Percentiles rank a stretch among this genome's conserved stretches.
phyloP scores from a whole-genome alignment of 2,329 filamentous ascomycete genomes.

The Lasiodiplodia sp. region DNA sequence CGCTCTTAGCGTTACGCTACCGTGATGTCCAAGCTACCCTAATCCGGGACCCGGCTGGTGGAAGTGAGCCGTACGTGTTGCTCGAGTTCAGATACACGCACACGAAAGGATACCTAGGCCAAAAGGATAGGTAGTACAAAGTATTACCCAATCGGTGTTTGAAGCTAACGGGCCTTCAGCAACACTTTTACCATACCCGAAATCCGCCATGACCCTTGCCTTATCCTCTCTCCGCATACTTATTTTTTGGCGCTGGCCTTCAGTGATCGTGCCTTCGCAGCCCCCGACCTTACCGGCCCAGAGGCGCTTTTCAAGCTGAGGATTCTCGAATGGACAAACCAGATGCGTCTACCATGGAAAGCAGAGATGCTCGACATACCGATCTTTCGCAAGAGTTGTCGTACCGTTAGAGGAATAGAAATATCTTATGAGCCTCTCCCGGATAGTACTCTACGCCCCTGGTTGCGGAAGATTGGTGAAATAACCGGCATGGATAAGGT shows the following conservation, averaged over 20 bases:
- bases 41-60: constrained; percentile 31
- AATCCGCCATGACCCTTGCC: constrained; percentile 9
- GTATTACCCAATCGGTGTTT: neutral
- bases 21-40: constrained; percentile 31
- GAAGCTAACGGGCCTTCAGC: constrained; percentile 2
- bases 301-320: constrained; percentile 11
- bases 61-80: constrained; percentile 30
- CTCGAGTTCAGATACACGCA: constrained; percentile 34
- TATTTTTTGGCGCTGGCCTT: constrained; percentile 9
- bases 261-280: neutral
- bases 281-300: constrained; percentile 1
- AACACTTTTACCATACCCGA: constrained; percentile 12
- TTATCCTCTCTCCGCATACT: constrained; percentile 3
- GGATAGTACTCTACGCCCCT: constrained; percentile 1
- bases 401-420: neutral
- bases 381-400: constrained; percentile 8
- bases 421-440: constrained; percentile 1
- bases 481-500: constrained; percentile 7
- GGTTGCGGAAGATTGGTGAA: constrained; percentile 13
- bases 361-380: constrained; percentile 11
- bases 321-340: neutral
- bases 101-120: constrained; percentile 34
- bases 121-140: constrained; percentile 32
- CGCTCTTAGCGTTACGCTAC: neutral
- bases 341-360: constrained; percentile 13